Base-by-base conservation (phyloP, 441 rosid genomes). In the Pelargonium myrrhifolium region DNA sequence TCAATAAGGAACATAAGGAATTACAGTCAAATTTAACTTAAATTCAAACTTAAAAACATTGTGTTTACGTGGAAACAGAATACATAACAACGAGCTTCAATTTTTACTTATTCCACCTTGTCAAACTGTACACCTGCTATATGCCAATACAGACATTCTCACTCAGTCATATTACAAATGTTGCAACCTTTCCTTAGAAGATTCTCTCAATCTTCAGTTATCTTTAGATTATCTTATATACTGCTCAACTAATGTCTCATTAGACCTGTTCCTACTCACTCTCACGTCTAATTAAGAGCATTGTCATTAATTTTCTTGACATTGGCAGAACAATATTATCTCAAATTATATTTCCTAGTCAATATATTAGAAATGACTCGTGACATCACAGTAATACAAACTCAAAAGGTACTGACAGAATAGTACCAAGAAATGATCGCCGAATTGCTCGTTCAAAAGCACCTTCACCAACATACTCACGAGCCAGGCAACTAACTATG, bases 371-470 rank as follows among this genome's bases (percentile, higher is more conserved):
- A 42, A 42, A 35, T 35, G 39, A 35, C 39, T 6, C 7, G 39
- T 6, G 39, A 8, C 9, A 35, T 35, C 39, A 40, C 40, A 47
- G 7, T 3, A 40, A 58, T 24, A 49, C 45, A 17, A 37, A 40
- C 12, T 12, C 40, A 67, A 70, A 69, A 28, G 65, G 12, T 62
- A 40, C 12, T 39, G 37, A 63, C 26, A 67, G 26, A 71, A 49
- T 20, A 67, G 1, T 90, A 93, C 98, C 96, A 31, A 89, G 96
- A 80, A 90, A 93, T 12, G 98, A 93, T 70, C 77, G 82, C 31
- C 87, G 86, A 78, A 93, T 83, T 2, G 93, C 87, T 76, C 93
- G 87, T 73, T 89, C 91, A 70, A 82, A 80, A 67, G 84, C 80
- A 73, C 81, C 81, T 77, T 87, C 94, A 15, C 79, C 75, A 64